These are phyloP conservation scores for Nicotiana benthamiana DNA, from an alignment of 257 asterid genomes.

Conservation along the genomic window DNA sequence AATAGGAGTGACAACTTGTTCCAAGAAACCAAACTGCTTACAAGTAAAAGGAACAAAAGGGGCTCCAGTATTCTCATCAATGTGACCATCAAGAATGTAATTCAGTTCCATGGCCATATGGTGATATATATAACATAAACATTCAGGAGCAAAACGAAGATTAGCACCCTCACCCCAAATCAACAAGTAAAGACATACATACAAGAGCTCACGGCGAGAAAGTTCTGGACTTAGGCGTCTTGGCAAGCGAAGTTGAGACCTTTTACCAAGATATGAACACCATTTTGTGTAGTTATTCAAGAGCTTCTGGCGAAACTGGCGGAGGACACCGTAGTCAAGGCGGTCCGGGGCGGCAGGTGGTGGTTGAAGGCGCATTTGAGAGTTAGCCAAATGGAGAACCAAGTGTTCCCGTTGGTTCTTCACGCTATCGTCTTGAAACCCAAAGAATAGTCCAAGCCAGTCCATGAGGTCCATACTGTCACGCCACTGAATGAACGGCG, in stretches of 20 bases:
- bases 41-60: slow-evolving; percentile 62
- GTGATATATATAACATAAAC: slow-evolving; percentile 81
- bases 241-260: slow-evolving; percentile 69
- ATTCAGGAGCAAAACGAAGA: slow-evolving; percentile 71
- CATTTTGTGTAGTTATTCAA: slow-evolving; percentile 66
- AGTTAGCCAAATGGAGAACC: slow-evolving; percentile 81
- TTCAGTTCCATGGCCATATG: slow-evolving; percentile 87
- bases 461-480: slow-evolving; percentile 67
- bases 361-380: slow-evolving; percentile 83
- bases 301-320: slow-evolving; percentile 59
- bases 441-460: slow-evolving; percentile 94
- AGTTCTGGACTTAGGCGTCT: slow-evolving; percentile 46
- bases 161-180: slow-evolving; percentile 95
- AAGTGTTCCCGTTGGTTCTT: slow-evolving; percentile 85
- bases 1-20: slow-evolving; percentile 56
- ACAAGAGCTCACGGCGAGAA: slow-evolving; percentile 74
- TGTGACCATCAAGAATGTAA: slow-evolving; percentile 61
- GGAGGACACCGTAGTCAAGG: slow-evolving; percentile 67
- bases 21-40: slow-evolving; percentile 54
- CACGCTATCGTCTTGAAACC: slow-evolving; percentile 83
- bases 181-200: slow-evolving; percentile 60
- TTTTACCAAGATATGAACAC: slow-evolving; percentile 75
- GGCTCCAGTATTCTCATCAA: slow-evolving; percentile 64
- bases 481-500: slow-evolving; percentile 57
- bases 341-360: slow-evolving; percentile 48